Percentiles rank a stretch among this genome's conserved stretches.
These are phyloP conservation scores for Oryza officinalis DNA, from an alignment of 176 grass and related monocot genomes.

Conservation along the genomic window DNA sequence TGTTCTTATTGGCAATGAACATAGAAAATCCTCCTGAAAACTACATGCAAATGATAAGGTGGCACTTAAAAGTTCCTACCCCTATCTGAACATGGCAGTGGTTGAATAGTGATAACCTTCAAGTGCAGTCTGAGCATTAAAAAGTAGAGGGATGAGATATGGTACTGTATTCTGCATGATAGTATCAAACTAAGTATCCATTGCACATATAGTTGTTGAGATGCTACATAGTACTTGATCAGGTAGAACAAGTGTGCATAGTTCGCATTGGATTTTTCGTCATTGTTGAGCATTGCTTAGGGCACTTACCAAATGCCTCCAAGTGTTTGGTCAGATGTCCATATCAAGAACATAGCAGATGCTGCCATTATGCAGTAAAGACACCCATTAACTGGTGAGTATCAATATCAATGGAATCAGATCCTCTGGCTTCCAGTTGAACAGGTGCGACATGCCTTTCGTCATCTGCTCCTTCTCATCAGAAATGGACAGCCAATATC, in stretches of 20 bases:
- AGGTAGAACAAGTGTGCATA: constrained; percentile 26
- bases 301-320: constrained; percentile 24
- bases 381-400: constrained; percentile 39
- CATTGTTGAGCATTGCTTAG: constrained; percentile 21
- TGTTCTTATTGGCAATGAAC: neutral
- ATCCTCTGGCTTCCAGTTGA: constrained; percentile 38
- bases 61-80: neutral
- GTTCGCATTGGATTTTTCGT: neutral
- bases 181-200: constrained; percentile 8
- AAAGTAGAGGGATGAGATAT: constrained; percentile 27
- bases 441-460: constrained; percentile 21
- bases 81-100: neutral
- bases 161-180: constrained; percentile 11
- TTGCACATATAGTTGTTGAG: neutral
- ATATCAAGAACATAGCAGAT: constrained; percentile 37
- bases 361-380: constrained; percentile 23
- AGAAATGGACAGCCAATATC: neutral
- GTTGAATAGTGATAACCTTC: constrained; percentile 28
- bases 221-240: constrained; percentile 11
- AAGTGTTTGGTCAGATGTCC: constrained; percentile 44
- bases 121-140: neutral
- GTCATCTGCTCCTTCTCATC: neutral
- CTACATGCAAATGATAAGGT: neutral
- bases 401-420: constrained; percentile 41
- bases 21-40: neutral